These are phyloP conservation scores for Nematocida major DNA, from an alignment of 371 early-diverging fungal species.

Conservation along the genomic window DNA sequence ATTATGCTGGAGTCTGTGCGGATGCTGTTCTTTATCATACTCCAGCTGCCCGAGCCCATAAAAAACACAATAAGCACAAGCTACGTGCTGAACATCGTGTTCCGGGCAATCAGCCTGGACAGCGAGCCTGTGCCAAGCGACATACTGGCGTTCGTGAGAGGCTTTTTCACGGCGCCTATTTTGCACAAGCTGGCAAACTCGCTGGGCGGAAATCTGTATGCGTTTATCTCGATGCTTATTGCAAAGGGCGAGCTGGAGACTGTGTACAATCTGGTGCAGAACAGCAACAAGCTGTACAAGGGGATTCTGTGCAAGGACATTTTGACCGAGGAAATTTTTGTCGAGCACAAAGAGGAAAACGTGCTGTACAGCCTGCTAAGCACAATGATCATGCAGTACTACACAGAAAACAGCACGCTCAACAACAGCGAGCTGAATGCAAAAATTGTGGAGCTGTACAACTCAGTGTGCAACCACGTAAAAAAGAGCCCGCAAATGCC, in stretches of 20 bases:
- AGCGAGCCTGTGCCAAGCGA: not conserved
- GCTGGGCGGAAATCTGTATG: constrained; percentile 2
- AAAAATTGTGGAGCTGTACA: constrained; percentile 7
- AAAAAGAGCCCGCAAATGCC: constrained; percentile 1
- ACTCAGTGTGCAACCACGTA: not conserved
- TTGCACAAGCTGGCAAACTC: constrained; percentile 43
- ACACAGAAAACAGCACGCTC: constrained; percentile 7
- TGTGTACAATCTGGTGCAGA: constrained; percentile 4
- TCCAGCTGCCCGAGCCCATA: constrained; percentile 6
- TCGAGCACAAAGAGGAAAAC: not conserved
- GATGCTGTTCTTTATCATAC: constrained; percentile 6
- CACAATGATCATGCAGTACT: constrained; percentile 35
- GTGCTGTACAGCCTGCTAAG: constrained; percentile 15
- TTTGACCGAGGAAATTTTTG: not conserved
- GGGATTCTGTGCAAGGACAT: constrained; percentile 16
- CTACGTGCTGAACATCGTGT: constrained; percentile 46
- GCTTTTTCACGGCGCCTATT: constrained; percentile 11
- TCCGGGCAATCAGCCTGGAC: not conserved
- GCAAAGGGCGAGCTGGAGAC: constrained; percentile 29
- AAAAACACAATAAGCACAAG: constrained; percentile 1
- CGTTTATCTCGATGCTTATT: constrained; percentile 17
- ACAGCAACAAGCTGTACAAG: constrained; percentile 17
- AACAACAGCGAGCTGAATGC: constrained; percentile 11
- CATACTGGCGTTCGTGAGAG: constrained; percentile 19
- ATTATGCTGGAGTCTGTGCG: not conserved